Percentiles rank a stretch among this genome's conserved stretches.
phyloP scores from a whole-genome alignment of 2,329 filamentous ascomycete genomes.

The Aspergillus eucalypticola region DNA sequence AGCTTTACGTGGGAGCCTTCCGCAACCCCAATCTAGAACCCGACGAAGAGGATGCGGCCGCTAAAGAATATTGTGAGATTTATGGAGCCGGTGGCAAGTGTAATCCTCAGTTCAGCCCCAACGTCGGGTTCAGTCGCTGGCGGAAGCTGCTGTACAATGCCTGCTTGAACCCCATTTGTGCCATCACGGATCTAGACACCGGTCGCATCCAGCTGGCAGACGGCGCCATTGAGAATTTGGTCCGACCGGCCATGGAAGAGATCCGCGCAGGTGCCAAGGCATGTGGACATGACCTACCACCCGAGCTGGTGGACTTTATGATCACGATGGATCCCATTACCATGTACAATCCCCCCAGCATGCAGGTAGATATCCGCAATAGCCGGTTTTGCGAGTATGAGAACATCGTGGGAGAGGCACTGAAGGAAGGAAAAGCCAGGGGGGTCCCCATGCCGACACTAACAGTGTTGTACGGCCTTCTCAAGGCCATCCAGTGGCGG shows the following conservation, averaged over 20 bases:
- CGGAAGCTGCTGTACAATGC: slow-evolving; percentile 51
- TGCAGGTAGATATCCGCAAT: slow-evolving; percentile 56
- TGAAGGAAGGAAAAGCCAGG: slow-evolving; percentile 51
- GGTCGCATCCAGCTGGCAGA: slow-evolving; percentile 50
- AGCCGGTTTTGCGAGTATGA: slow-evolving; percentile 54
- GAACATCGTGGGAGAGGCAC: slow-evolving; percentile 58
- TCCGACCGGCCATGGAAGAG: slow-evolving; percentile 56
- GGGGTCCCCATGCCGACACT: slow-evolving; percentile 45
- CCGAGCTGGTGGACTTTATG: slow-evolving; percentile 15
- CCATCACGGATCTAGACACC: slow-evolving; percentile 53
- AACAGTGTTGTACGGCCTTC: slow-evolving; percentile 28
- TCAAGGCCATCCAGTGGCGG: slow-evolving; percentile 30
- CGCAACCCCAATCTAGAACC: slow-evolving; percentile 16
- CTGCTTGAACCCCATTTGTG: slow-evolving; percentile 54
- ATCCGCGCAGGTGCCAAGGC: slow-evolving; percentile 41
- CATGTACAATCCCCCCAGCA: slow-evolving; percentile 54
- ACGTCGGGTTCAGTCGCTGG: slow-evolving; percentile 31
- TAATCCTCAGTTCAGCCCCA: slow-evolving; percentile 39
- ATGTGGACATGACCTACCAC: slow-evolving; percentile 13
- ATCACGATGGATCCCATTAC: slow-evolving; percentile 46
- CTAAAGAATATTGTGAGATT: slow-evolving; percentile 48
- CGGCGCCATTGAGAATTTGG: slow-evolving; percentile 49
- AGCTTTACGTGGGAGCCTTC: slow-evolving; percentile 54
- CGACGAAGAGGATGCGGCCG: slow-evolving; percentile 28
- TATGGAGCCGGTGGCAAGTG: slow-evolving; percentile 53